phyloP scores from a whole-genome alignment of 2,329 filamentous ascomycete species.

The Tolypocladium endophyticum region DNA sequence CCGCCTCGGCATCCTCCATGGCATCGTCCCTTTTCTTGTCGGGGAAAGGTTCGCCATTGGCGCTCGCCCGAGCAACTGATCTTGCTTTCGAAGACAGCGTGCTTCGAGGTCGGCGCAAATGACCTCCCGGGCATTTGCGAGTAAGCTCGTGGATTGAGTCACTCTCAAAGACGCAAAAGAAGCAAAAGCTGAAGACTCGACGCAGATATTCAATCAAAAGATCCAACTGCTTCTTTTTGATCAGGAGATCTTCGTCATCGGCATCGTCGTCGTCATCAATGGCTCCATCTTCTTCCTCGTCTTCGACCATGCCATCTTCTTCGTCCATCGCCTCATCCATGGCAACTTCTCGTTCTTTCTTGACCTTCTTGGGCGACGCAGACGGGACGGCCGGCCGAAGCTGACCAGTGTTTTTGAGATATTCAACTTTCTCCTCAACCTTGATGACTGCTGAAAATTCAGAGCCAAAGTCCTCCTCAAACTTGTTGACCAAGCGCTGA shows the following conservation, averaged over 20 bases:
- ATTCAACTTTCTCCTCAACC: conserved; percentile 80
- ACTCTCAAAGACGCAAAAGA: conserved; percentile 98
- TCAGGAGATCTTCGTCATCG: conserved; percentile 80
- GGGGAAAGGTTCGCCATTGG: conserved; percentile 72
- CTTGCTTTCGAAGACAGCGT: conserved; percentile 77
- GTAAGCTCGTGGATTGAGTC: conserved; percentile 94
- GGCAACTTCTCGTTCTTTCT: conserved; percentile 49
- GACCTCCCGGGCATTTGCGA: conserved; percentile 93
- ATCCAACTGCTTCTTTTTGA: conserved; percentile 95
- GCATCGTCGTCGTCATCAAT: conserved; percentile 79
- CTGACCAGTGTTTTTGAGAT: conserved; percentile 63
- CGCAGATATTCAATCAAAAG: conserved; percentile 93
- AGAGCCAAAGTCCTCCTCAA: conserved; percentile 73
- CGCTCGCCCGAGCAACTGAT: conserved; percentile 76
- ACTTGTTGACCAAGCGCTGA: conserved; percentile 69
- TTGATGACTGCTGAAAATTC: conserved; percentile 67
- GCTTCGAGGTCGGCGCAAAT: conserved; percentile 80
- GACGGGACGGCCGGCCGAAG: conserved; percentile 56
- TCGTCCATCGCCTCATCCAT: conserved; percentile 54
- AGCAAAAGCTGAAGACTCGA: conserved; percentile 96
- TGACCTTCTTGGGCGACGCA: conserved; percentile 44
- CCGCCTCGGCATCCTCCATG: conserved; percentile 48
- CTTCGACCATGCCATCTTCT: conserved; percentile 56
- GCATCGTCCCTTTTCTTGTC: conserved; percentile 65
- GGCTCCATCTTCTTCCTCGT: conserved; percentile 72